Evolutionary conservation across 805 yeast species (phyloP), one percentile per base, ranked within the genome.

Genomic region (Kuraishia capsulata): DNA sequence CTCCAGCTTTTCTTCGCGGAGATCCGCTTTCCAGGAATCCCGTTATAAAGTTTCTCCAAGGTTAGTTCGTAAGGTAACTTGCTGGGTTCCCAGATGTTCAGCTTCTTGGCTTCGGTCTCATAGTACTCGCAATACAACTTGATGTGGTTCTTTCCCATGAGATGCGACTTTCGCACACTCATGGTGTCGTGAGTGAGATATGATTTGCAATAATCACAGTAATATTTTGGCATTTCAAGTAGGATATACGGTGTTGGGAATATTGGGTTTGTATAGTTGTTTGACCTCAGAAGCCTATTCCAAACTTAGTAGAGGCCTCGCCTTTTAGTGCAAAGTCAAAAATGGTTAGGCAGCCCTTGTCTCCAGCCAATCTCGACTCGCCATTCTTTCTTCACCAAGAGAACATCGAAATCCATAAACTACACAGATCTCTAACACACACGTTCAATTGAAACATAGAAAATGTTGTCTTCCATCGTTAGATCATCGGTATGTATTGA

Each of bases 131-230:
- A 77, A 37, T 81, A 83, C 39, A 72, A 67, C 43, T 73, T 69
- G 32, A 83, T 64, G 57, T 87, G 96, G 56, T 83, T 80, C 48
- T 73, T 76, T 8, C 96, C 96, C 30, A 71, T 63, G 31, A 83
- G 56, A 57, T 87, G 96, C 31, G 87, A 78, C 51, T 81, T 80
- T 18, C 95, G 62, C 39, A 87, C 96, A 61, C 92, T 81, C 49
- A 76, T 65, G n/a, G 92, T 81, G 57, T 86, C 95, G 54, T 87
- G 96, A 1, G 96, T 87, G 41, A 88, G 62, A 49, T 81, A 81
- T 16, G 87, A 76, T 52, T 77, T 77, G 55, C 96, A 87, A 54
- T 86, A 87, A 48, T 82, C 92, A 58, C 96, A 87, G 60, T 80
- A 82, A 56, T 79, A 83, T 45, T 79, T 72, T 3, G 78, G 81